phyloP scores from a whole-genome alignment of 257 asterid species.

The Salvia miltiorrhiza region DNA sequence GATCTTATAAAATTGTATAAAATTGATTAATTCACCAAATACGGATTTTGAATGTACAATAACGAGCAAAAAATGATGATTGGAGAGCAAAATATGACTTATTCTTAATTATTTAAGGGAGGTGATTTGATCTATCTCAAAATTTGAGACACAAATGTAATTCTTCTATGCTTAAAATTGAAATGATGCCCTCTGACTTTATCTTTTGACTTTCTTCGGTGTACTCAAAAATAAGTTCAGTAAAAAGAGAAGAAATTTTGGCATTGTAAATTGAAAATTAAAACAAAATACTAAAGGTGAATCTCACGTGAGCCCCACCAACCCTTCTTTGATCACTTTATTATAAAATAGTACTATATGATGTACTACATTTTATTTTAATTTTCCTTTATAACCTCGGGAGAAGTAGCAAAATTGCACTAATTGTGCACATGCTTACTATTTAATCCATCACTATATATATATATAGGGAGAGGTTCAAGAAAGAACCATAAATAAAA shows the following conservation, averaged over 20 bases:
- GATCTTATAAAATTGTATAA: no score
- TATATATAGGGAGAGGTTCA: no score
- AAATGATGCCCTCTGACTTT: neutral
- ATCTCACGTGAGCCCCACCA: slow-evolving; percentile 25
- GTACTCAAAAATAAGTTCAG: neutral
- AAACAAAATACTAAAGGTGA: neutral
- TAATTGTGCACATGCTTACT: neutral
- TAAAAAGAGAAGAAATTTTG: neutral
- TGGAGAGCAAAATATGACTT: no score
- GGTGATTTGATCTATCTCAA: no score
- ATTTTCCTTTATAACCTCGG: neutral
- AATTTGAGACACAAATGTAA: no score
- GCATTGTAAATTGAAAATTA: neutral
- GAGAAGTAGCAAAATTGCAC: neutral
- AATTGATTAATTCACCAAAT: no score
- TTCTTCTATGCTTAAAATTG: neutral
- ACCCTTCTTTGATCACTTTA: neutral
- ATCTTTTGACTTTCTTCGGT: neutral
- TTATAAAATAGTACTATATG: neutral
- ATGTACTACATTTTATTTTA: neutral
- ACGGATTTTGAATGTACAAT: no score
- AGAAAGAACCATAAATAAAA: no score
- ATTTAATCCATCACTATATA: no score
- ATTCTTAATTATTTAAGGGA: no score
- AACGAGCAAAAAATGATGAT: no score